Evolutionary conservation across 2,329 filamentous ascomycete species (phyloP), one percentile per base, ranked within the genome.

Genomic region (Colletotrichum nymphaeae): DNA sequence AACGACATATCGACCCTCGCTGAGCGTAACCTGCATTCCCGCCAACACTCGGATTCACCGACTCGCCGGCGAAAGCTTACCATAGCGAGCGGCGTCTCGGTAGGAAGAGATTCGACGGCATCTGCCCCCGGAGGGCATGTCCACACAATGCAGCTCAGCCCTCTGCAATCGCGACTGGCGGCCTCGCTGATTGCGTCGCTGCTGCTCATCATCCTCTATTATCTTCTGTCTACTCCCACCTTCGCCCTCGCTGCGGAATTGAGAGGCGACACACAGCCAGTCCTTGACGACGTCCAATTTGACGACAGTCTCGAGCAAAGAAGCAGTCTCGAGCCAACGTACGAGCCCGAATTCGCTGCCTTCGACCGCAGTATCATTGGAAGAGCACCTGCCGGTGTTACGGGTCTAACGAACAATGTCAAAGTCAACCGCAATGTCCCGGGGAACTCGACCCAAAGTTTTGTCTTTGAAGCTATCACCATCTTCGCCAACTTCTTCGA

Each of bases 121-220:
- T 56, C 76, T 76, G 80, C 81, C 83, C 82, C 79, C 79, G 78
- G 82, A 81, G 86, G 86, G 83, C 83, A 84, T 84, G 81, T 78
- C 76, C 77, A 75, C 79, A 82, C 78, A 76, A 90, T 90, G 88
- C 85, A 92, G 82, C 88, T 92, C 81, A 92, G 89, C 81, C 91
- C 89, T 78, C 85, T 94, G 77, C 93, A 94, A 85, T 93, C 91
- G 84, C 92, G 93, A 80, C 89, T 94, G 79, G 89, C 89, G 79
- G 91, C 92, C 78, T 93, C 92, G 70, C 80, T 93, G 66, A 85
- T 89, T 78, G 90, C 91, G 67, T 89, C 90, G 37, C 82, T 90
- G 35, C 79, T 93, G 63, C 81, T 94, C 37, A 77, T 93, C 42
- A 78, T 90, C 52, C 80, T 95, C 55, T 93, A 91, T 79, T 83